Evolutionary conservation across 2,329 filamentous ascomycete species (phyloP), one percentile per base, ranked within the genome.

Genomic region (Pezicula neosporulosa): DNA sequence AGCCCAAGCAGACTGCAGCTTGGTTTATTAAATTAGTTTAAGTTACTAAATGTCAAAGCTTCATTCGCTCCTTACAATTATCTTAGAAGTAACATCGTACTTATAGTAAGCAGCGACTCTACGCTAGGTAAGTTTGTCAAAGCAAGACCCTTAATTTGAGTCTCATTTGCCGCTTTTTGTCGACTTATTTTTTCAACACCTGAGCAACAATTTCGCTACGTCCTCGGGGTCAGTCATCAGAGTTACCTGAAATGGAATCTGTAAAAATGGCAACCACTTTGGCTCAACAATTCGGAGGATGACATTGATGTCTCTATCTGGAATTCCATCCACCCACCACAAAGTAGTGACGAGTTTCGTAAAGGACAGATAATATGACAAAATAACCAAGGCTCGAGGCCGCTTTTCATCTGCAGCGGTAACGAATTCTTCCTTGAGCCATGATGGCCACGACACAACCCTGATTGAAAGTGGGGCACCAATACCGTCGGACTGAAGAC

Each of bases 401-500:
- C 49, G 38, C 38, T 42, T 53, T 24, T 47, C 44, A 15, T 44
- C 48, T 4, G 57, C 57, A 12, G 45, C 53, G 18, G 44, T 19
- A 0, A 45, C 36, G 49, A 63, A 59, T n/a, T 53, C 41, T n/a
- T 56, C 38, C 2, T 50, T 39, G 3, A 51, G 21, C n/a, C 53
- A 59, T 5, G 60, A 60, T 10, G 56, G 57, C 58, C 60, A 65
- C 1, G 58, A 55, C 9, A 64, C 45, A 3, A 63, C 52, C 39
- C 63, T 51, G 28, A 64, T 53, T 7, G 43, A 60, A 4, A 65
- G 49, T 5, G 49, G 54, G 16, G 47, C 36, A 1, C 48, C 39
- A 15, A 58, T 46, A 16, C 62, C 63, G 46, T 61, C 60, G 44
- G 61, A 54, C 27, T 52, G 50, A 4, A 66, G 51, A 39, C 56